Evolutionary conservation across 2,329 filamentous ascomycete genomes (phyloP).

Genomic region (Leptoxyphium fumago): DNA sequence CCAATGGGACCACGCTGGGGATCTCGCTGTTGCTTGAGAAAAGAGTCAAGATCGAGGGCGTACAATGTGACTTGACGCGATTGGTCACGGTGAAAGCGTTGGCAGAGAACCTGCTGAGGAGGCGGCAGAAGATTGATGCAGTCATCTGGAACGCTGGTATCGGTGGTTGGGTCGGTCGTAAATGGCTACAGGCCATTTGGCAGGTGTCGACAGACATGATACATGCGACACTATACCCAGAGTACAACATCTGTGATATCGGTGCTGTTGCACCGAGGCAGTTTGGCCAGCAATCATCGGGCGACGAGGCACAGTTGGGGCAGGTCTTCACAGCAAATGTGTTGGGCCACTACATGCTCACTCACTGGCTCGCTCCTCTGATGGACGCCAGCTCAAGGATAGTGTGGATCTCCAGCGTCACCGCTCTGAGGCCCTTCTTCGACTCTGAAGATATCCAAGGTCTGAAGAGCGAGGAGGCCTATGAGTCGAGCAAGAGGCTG

Average conservation of each 20-base stretch:
- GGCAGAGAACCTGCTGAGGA: slow-evolving; percentile 35
- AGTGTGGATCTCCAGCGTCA: slow-evolving; percentile 77
- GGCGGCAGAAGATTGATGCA: slow-evolving; percentile 58
- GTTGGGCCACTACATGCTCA: slow-evolving; percentile 87
- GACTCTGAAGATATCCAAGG: slow-evolving; percentile 62
- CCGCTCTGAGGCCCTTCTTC: slow-evolving; percentile 46
- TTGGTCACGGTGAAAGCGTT: slow-evolving; percentile 41
- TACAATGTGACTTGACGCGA: slow-evolving; percentile 43
- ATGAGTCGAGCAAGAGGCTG: slow-evolving; percentile 77
- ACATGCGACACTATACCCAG: slow-evolving; percentile 60
- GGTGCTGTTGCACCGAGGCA: slow-evolving; percentile 43
- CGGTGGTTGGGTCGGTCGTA: slow-evolving; percentile 68
- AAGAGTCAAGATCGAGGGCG: slow-evolving; percentile 38
- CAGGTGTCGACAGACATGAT: slow-evolving; percentile 46
- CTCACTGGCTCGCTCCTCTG: slow-evolving; percentile 64
- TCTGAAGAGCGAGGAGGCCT: slow-evolving; percentile 46
- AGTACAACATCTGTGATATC: slow-evolving; percentile 52
- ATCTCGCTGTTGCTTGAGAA: slow-evolving; percentile 26
- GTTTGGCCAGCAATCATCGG: slow-evolving; percentile 16
- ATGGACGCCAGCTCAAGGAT: slow-evolving; percentile 49
- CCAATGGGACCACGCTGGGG: slow-evolving; percentile 21
- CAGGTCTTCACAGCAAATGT: slow-evolving; percentile 82
- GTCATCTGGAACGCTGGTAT: slow-evolving; percentile 80
- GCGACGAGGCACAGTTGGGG: slow-evolving; percentile 48
- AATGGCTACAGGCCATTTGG: slow-evolving; percentile 49